These are phyloP conservation scores for Pueraria montana DNA, from an alignment of 306 rosid species.

Conservation along the genomic window DNA sequence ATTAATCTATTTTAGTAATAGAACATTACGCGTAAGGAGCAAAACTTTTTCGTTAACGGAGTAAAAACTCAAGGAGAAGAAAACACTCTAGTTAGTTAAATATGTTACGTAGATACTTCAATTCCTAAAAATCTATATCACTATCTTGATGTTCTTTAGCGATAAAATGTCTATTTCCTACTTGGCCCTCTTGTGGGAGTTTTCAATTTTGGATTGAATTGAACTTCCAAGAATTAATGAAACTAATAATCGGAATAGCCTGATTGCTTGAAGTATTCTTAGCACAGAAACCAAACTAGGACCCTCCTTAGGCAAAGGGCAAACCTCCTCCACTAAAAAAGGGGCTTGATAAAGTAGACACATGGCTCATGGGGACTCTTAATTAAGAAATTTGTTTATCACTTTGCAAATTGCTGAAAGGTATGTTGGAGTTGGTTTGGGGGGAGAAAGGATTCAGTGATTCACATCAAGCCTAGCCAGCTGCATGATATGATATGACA, in stretches of 20 bases:
- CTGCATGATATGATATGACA: constrained; percentile 35
- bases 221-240: background rate
- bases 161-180: background rate
- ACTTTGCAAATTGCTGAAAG: constrained; percentile 33
- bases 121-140: background rate
- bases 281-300: constrained; percentile 29
- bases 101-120: background rate
- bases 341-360: constrained; percentile 37
- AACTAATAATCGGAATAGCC: background rate
- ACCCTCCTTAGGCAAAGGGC: constrained; percentile 30
- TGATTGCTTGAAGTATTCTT: constrained; percentile 12
- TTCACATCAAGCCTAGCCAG: constrained; percentile 8
- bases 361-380: constrained; percentile 26
- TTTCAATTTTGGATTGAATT: background rate
- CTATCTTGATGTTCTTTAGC: background rate
- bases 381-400: constrained; percentile 19
- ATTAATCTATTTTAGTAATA: background rate
- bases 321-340: constrained; percentile 36
- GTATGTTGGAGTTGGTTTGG: constrained; percentile 20
- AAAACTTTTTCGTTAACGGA: background rate
- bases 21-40: background rate
- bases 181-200: background rate
- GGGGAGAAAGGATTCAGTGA: background rate
- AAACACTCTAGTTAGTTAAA: background rate
- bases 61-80: background rate